Conservation (phyloP, 164 flowering plant genomes). For the Chimonanthus praecox region DNA sequence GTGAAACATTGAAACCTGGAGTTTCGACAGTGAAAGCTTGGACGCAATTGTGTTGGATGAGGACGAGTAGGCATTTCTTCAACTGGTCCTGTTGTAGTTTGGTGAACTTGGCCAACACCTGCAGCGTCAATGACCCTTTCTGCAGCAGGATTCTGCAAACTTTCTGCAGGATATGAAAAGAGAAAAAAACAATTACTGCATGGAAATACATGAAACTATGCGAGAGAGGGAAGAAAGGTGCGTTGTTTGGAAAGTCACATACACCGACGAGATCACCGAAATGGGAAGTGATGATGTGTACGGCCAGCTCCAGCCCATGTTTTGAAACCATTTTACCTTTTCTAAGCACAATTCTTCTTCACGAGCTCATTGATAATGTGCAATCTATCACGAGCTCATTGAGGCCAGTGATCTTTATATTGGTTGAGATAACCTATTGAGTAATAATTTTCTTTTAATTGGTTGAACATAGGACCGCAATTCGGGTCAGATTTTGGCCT, state of each 20-base stretch:
- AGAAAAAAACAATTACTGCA: neutral
- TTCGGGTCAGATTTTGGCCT: too few relatives aligned
- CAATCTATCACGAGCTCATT: too few relatives aligned
- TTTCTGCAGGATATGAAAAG: constrained; percentile 40
- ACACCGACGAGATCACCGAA: constrained; percentile 78
- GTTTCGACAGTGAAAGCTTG: constrained; percentile 54
- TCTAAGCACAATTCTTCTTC: neutral
- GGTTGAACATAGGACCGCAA: too few relatives aligned
- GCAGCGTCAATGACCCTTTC: constrained; percentile 50
- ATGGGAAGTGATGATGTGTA: constrained; percentile 50
- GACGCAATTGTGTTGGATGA: constrained; percentile 93
- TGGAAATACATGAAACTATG: neutral
- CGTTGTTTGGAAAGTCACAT: constrained; percentile 7
- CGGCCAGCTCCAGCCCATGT: constrained; percentile 61
- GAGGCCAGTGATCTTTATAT: too few relatives aligned
- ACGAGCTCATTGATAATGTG: too few relatives aligned
- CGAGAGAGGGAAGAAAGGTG: neutral
- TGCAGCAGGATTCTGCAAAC: constrained; percentile 79
- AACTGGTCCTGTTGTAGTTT: constrained; percentile 42
- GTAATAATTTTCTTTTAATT: too few relatives aligned
- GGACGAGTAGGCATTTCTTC: constrained; percentile 56
- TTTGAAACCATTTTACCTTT: constrained; percentile 32
- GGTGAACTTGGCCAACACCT: constrained; percentile 33
- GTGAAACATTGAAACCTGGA: constrained; percentile 23
- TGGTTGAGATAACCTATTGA: too few relatives aligned